Evolutionary conservation across 768 basidiomycete genomes (phyloP).

Genomic region (Leccinum disarticulatum): DNA sequence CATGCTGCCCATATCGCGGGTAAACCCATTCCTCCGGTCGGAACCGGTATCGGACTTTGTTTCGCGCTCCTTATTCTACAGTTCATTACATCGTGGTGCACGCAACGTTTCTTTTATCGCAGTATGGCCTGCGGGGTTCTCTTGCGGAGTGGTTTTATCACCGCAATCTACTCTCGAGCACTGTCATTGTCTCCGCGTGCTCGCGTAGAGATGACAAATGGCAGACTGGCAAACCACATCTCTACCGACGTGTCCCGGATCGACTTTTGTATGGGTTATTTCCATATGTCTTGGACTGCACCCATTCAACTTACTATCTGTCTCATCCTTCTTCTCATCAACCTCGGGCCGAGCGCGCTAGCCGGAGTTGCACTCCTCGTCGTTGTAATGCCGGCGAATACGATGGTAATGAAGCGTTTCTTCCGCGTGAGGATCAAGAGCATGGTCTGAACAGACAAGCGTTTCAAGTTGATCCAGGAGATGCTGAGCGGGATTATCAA

Average conservation of each 20-base stretch:
- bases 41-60: conserved; percentile 68
- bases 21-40: conserved; percentile 40
- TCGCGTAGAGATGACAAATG: conserved; percentile 78
- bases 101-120: conserved; percentile 36
- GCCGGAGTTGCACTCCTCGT: conserved; percentile 64
- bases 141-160: conserved; percentile 80
- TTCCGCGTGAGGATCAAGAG: conserved; percentile 42
- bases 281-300: conserved; percentile 50
- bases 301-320: conserved; percentile 73
- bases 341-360: conserved; percentile 62
- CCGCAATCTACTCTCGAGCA: conserved; percentile 79
- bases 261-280: conserved; percentile 81
- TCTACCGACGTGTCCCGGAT: conserved; percentile 90
- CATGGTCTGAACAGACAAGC: too few relatives aligned
- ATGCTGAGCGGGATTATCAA: conserved; percentile 23
- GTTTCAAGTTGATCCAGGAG: too few relatives aligned
- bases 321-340: conserved; percentile 67
- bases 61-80: conserved; percentile 71
- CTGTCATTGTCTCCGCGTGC: conserved; percentile 76
- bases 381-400: conserved; percentile 71
- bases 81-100: conserved; percentile 60
- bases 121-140: conserved; percentile 64
- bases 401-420: conserved; percentile 66
- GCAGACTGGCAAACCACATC: conserved; percentile 34
- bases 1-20: conserved; percentile 48